Base-by-base conservation (phyloP, 2,329 filamentous ascomycete species). In the Aspergillus sp. region DNA sequence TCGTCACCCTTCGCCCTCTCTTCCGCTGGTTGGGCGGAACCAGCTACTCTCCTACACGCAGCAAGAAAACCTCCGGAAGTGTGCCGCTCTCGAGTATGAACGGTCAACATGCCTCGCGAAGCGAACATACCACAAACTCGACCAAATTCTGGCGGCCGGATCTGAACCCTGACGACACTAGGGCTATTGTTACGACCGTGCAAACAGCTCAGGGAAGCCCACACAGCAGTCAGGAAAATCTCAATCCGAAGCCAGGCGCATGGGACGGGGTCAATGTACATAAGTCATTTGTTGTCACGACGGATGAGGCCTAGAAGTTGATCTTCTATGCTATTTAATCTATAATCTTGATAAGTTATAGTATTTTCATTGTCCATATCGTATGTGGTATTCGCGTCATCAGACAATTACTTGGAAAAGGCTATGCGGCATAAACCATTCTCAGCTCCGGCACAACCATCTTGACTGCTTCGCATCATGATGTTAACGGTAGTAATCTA, bases 1-100 rank as follows among this genome's bases (percentile, higher is more conserved):
- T 83, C 9, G 81, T 81, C 6, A 82, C 80, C 1, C 74, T 83
- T 2, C 78, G 80, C 2, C 82, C 82, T 1, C 74, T 85, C 0
- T 74, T 84, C 48, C 79, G 74, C 55, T 76, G 73, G 70, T 71
- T 75, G 59, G 68, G 69, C 8, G 71, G 72, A 47, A 59, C 68
- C 49, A 70, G 66, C 59, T 73, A 69, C 21, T 62, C 32, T 8
- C 60, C 64, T 10, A 67, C 66, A 19, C 67, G 63, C 39, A 72
- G 65, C 6, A 74, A 68, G 58, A 68, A 60, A 13, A 70, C 68
- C 1, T 62, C 61, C 5, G 68, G 65, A 23, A 75, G 72, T 49
- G 43, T 74, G 47, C 73, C 72, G 13, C 66, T 75, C 12, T 73
- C 72, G 19, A 74, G 71, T 48, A 64, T 70, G 61, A 70, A 70